Conservation (phyloP, 2,329 filamentous ascomycete genomes). For the Fusarium tanahbumbuense region DNA sequence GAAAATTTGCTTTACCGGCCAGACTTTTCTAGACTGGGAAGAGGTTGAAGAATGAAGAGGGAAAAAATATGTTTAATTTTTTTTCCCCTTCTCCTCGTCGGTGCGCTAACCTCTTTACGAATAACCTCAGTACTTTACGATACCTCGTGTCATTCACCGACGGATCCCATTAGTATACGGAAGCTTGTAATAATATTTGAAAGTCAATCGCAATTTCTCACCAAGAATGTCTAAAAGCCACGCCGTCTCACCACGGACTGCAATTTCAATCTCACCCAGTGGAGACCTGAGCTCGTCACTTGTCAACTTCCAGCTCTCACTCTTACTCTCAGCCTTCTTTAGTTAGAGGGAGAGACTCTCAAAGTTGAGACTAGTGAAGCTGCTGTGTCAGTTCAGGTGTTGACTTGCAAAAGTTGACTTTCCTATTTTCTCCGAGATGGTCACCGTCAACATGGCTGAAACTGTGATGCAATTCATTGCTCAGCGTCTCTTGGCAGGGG, state of each 20-base stretch:
- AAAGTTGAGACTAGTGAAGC: background rate
- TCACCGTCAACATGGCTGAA: constrained; percentile 26
- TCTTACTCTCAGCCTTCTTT: background rate
- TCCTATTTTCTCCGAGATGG: constrained; percentile 7
- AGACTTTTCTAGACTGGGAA: constrained; percentile 33
- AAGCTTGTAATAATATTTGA: constrained; percentile 6
- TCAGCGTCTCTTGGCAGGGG: constrained; percentile 41
- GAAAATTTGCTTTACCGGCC: constrained; percentile 34
- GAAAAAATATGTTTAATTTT: constrained; percentile 2
- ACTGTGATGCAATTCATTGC: constrained; percentile 36
- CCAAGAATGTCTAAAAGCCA: constrained; percentile 26
- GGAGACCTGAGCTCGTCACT: constrained; percentile 10
- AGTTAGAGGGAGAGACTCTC: background rate
- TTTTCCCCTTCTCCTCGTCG: background rate
- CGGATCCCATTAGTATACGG: background rate
- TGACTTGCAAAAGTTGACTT: background rate
- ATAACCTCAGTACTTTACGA: constrained; percentile 17
- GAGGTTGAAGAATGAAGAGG: constrained; percentile 11
- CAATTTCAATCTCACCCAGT: constrained; percentile 1
- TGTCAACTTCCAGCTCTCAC: background rate
- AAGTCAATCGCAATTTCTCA: constrained; percentile 16
- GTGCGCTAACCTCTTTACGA: constrained; percentile 22
- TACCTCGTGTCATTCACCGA: constrained; percentile 17
- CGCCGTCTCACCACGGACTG: constrained; percentile 19
- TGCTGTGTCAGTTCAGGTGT: constrained; percentile 2